Evolutionary conservation across 148 eudicot species (phyloP).

Genomic region (Chenopodium album): DNA sequence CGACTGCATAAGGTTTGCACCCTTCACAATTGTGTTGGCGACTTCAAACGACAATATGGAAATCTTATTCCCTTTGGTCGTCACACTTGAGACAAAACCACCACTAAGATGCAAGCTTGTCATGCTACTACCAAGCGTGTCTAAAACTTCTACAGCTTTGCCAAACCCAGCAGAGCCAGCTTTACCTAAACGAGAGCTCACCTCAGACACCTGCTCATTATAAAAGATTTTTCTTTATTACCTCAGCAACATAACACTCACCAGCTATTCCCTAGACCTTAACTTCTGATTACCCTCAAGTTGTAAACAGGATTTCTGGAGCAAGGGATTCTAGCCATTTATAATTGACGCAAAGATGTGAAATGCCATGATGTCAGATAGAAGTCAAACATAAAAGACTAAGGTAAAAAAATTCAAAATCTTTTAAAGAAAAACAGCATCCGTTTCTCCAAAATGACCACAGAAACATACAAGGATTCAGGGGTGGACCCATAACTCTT

Average conservation of each 20-base stretch:
- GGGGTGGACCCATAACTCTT: not conserved
- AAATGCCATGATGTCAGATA: not conserved
- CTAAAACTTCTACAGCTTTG: conserved; percentile 93
- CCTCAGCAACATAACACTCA: not conserved
- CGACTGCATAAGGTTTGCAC: conserved; percentile 90
- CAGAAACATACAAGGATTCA: not conserved
- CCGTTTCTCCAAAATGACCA: not conserved
- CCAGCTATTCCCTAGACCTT: conserved; percentile 2
- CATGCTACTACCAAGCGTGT: conserved; percentile 97
- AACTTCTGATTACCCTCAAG: not conserved
- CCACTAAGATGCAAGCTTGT: conserved; percentile 74
- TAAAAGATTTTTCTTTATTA: not conserved
- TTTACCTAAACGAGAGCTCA: conserved; percentile 80
- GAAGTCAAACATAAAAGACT: not conserved
- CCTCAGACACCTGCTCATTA: conserved; percentile 68
- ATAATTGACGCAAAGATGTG: not conserved
- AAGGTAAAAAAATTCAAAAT: not conserved
- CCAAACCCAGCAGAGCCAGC: conserved; percentile 88
- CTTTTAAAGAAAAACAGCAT: not conserved
- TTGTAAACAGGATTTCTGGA: not conserved
- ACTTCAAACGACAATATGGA: conserved; percentile 91
- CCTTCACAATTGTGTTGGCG: conserved; percentile 91
- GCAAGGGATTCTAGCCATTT: not conserved
- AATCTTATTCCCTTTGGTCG: conserved; percentile 85
- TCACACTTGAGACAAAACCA: conserved; percentile 82